Evolutionary conservation across 371 early-diverging fungal species (phyloP), one percentile per base, ranked within the genome.

Genomic region (Syncephalastrum sp.): DNA sequence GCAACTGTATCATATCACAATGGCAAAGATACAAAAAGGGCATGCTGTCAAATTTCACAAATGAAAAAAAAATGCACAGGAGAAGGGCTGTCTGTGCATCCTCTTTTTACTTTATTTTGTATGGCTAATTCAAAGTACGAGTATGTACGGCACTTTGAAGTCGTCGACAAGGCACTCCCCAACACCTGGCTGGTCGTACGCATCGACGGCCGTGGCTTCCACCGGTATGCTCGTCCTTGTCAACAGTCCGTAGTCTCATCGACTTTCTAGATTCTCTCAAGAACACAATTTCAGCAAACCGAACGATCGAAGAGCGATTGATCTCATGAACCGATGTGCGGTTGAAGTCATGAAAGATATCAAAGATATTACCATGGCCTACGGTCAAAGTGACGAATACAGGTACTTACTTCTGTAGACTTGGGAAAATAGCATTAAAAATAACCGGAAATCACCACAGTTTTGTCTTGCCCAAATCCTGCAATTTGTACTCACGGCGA

Each of bases 361-460:
- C 48, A 75, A 83, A 19, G 98, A 97, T 64, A 91, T 95, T 42
- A 71, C 84, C 7, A 53, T 97, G 0, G 94, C 91, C 4, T 97
- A 96, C 68, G 98, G 97, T 10, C 89, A 97, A 70, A 91, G 91
- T 64, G 98, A 98, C 70, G 98, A 98, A 71, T 96, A 83, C 74
- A 91, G 87, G 74, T 86, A 82, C 21, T 45, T 86, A 82, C 21
- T 45, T 43, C 24, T 17, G 3, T 21, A 16, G 29, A 50, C 50
- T 4, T 3, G 24, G 15, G 50, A 15, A 50, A 50, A 19, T n/a
- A 50, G 6, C 10, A 15, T 8, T 2, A 6, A 6, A 50, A 15
- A 17, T 43, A 45, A 29, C 19, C 14, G 10, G 25, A 13, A 27
- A 25, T 0, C 4, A 6, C 29, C 7, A 23, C 21, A 84, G 91